Evolutionary conservation across 192 early-diverging fungal species (phyloP), one percentile per base, ranked within the genome.

Genomic region (Coemansia sp.): DNA sequence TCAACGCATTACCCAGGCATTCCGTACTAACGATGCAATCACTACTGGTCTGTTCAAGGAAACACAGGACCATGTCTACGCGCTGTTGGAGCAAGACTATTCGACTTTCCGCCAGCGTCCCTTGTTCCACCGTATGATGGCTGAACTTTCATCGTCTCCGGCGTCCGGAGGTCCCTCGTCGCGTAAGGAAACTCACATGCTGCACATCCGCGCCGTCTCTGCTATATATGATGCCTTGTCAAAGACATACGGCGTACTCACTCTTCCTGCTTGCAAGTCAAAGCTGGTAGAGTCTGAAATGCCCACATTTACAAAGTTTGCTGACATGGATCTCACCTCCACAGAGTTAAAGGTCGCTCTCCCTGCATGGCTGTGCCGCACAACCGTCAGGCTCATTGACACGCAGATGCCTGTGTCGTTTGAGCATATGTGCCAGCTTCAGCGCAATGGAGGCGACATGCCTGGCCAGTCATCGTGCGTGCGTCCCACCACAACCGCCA

Each of bases 301-400:
- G 28, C 76, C 76, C 9, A 34, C 60, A 0, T 79, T 79, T 42
- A 66, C 61, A 45, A 79, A 79, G 53, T 79, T 79, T 65, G 67
- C 66, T 25, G 76, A 79, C 52, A 65, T 79, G 67, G 76, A 79
- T 17, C 70, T 79, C 29, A 79, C 76, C 1, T 73, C 70, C 20
- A 41, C 62, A 28, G 70, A 79, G 0, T 34, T 73, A 55, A 31
- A 31, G 13, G 28, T 64, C 15, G 67, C 76, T 2, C 63, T 79
- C 55, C 70, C 76, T 6, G 76, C 76, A 17, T 79, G 76, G 76
- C 76, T 79, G 23, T 73, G 76, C 50, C 76, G 76, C 50, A 79
- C 67, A 10, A 69, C 76, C 31, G 37, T 73, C 20, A 58, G 70
- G 8, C 57, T 79, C 27, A 48, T 79, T 28, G 75, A 62, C n/a